These are phyloP conservation scores for Chenopodium quinoa DNA, from an alignment of 148 eudicot species.

Conservation along the genomic window DNA sequence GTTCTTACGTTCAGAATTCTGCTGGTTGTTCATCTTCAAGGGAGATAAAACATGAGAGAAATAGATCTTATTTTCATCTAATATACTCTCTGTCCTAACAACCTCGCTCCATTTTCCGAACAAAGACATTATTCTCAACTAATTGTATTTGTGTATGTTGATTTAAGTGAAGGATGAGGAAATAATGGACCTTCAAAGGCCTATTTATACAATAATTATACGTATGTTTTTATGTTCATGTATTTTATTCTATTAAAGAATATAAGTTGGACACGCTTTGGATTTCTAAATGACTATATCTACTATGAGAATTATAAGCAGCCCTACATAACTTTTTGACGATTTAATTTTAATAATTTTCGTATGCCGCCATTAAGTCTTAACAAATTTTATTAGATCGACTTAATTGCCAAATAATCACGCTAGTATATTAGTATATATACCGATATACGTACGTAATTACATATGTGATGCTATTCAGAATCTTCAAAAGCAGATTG, in stretches of 20 bases:
- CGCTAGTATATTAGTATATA: neutral
- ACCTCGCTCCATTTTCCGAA: neutral
- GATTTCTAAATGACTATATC: neutral
- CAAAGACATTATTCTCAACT: neutral
- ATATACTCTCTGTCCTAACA: constrained; percentile 18
- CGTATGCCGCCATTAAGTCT: neutral
- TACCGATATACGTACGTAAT: too few relatives aligned
- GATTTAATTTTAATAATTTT: too few relatives aligned
- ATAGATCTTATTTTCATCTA: constrained; percentile 24
- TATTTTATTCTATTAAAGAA: too few relatives aligned
- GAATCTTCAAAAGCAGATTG: neutral
- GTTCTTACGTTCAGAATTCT: neutral
- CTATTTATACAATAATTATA: neutral
- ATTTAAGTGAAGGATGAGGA: neutral
- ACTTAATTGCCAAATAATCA: neutral
- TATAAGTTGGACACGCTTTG: neutral
- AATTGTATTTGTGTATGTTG: neutral
- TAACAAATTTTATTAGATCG: neutral
- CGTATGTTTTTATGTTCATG: neutral
- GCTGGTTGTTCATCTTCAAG: neutral
- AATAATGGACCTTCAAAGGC: neutral
- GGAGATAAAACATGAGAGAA: constrained; percentile 19
- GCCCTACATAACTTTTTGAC: neutral
- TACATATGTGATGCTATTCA: neutral
- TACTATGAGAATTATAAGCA: neutral